Percentiles rank a stretch among this genome's conserved stretches.
Evolutionary conservation across 2,329 filamentous ascomycete genomes (phyloP).

Genomic region (Exophiala bonariae): DNA sequence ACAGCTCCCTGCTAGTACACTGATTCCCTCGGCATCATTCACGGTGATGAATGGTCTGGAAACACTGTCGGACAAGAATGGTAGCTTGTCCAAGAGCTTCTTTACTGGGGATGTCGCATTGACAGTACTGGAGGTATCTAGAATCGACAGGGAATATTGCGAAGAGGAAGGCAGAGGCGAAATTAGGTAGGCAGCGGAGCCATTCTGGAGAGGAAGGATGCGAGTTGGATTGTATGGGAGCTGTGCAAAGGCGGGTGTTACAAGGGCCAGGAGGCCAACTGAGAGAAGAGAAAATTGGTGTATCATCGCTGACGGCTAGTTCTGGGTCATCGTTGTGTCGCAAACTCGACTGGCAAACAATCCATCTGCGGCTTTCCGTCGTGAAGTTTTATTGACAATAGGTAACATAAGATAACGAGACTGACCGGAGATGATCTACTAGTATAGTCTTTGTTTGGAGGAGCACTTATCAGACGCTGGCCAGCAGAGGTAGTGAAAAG

Average conservation of each 20-base stretch:
- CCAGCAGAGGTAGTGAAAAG: too few species aligned
- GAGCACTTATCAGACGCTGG: too few species aligned
- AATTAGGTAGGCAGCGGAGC: constrained; percentile 69
- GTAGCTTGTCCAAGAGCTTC: constrained; percentile 50
- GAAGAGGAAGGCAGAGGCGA: constrained; percentile 52
- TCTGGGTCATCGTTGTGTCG: constrained; percentile 23
- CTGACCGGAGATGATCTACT: too few species aligned
- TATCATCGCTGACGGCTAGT: constrained; percentile 14
- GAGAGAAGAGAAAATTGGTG: constrained; percentile 9
- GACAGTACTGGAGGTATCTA: constrained; percentile 65
- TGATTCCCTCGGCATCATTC: constrained; percentile 64
- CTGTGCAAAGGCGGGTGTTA: constrained; percentile 33
- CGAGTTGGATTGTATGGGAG: constrained; percentile 78
- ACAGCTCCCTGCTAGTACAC: constrained; percentile 75
- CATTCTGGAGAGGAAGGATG: constrained; percentile 59
- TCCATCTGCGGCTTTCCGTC: constrained; percentile 22
- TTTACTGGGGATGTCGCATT: constrained; percentile 45
- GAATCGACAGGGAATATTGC: constrained; percentile 58
- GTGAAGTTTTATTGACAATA: neutral
- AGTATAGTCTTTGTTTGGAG: too few species aligned
- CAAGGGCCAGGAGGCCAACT: constrained; percentile 17
- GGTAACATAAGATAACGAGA: neutral
- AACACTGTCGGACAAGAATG: constrained; percentile 58
- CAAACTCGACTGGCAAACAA: constrained; percentile 20
- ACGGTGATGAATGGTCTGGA: constrained; percentile 66